Base-by-base conservation (phyloP, 768 basidiomycete genomes). In the Podaxis pistillaris region DNA sequence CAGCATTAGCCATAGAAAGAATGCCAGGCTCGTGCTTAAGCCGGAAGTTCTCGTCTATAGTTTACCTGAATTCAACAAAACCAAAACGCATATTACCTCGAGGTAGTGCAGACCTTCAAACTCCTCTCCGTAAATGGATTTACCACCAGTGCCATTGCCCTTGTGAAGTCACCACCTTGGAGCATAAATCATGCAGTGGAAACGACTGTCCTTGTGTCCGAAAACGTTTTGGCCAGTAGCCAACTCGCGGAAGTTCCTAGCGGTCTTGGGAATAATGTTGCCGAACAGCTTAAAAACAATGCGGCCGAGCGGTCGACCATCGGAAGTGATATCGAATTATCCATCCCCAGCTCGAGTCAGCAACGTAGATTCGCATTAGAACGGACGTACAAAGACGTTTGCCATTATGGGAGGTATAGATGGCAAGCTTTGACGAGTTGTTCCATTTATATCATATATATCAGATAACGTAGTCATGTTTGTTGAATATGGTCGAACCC, bases 151-250 rank as follows among this genome's bases (percentile, higher is more conserved):
- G 13, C 91, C 92, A 64, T 90, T 76, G 38, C 74, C 70, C 13
- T 63, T 68, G 65, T 90, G 73, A 96, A 96, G 72, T 95, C 93
- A 62, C 94, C 94, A 26, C 93, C 93, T 51, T 93, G 93, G 52
- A 90, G 74, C 91, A 93, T 94, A 77, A 91, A 94, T 93, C 70
- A 95, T 77, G 66, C 94, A 88, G 74, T 95, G 93, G 86, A 95
- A 94, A 0, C 38, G 19, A 17, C 78, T 79, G n/a, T 86, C 87
- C 55, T 73, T 55, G 77, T 95, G 97, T 49, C 92, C 90, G 62
- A 76, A 91, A 6, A 90, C 90, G 57, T 89, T 69, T 71, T 83
- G 68, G 54, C 91, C 90, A 12, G 90, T 93, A 61, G 87, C 87
- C 54, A 96, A 84, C 74, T 93, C 91, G 58, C 96, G 89, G 83